Base-by-base conservation (phyloP, 2,329 filamentous ascomycete genomes). In the Neurospora sp. region DNA sequence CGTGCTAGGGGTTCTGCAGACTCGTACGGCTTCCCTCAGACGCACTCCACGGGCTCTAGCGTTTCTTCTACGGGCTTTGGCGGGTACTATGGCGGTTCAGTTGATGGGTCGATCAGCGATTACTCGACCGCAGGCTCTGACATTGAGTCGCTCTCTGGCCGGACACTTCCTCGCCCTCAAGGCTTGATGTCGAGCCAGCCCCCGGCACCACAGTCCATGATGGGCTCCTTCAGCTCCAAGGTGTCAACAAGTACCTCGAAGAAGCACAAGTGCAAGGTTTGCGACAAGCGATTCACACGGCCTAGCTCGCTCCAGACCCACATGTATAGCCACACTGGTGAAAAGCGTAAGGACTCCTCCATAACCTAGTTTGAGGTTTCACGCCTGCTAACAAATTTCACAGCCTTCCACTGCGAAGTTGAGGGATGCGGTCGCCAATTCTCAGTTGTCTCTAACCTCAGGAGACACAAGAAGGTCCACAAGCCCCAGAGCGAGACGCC, bases 211-310 rank as follows among this genome's bases (percentile, higher is more conserved):
- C 92, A 96, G 78, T 96, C 94, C 0, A 97, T 99, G 93, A 99
- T 99, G 96, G 89, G 93, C 68, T 94, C 97, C 77, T 98, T 98
- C 83, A 97, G 92, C 82, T 97, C 95, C 73, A 97, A 97, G 82
- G 90, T 97, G 68, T 94, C 93, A 0, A 94, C 92, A 19, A 97
- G 93, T 82, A 96, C 95, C 10, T 93, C 97, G 79, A 98, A 98
- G 89, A 98, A 98, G 86, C 96, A 98, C 84, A 97, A 97, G 85
- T 98, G 95, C 87, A 97, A 97, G 83, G 92, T 98, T 71, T 98
- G 95, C 84, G 95, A 97, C 81, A 97, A 98, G 86, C 89, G 95
- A 62, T 98, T 98, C 80, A 97, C 95, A 2, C 88, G 95, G 69
- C 95, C 95, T 1, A 97, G 93, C 78, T 97, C 95, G 15, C 81